These are phyloP conservation scores for Peronospora farinosa DNA, from an alignment of 352 stramenopile genomes.

Conservation along the genomic window DNA sequence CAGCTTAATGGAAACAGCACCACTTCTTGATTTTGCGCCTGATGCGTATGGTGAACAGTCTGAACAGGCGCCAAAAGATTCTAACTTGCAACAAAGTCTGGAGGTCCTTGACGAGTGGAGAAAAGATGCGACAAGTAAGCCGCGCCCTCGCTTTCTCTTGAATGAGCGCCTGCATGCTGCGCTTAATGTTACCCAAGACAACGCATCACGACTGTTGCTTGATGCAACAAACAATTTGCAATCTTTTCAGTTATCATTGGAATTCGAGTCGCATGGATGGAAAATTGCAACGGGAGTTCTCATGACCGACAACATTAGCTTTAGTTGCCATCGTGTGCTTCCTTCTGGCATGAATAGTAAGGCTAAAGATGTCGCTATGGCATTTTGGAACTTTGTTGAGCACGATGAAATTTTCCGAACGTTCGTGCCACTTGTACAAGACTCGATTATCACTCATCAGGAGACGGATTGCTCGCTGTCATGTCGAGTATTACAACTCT, in stretches of 20 bases:
- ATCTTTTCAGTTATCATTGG: conserved; percentile 29
- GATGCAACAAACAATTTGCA: conserved; percentile 6
- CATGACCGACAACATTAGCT: conserved; percentile 36
- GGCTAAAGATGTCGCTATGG: conserved; percentile 30
- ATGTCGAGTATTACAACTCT: conserved; percentile 38
- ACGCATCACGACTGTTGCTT: conserved; percentile 34
- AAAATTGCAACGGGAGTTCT: conserved; percentile 34
- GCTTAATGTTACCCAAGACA: conserved; percentile 26
- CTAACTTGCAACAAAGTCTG: conserved; percentile 5
- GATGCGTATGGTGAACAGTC: not conserved
- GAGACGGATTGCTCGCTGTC: conserved; percentile 23
- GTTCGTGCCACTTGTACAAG: conserved; percentile 48
- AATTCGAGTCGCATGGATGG: conserved; percentile 45
- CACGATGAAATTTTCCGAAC: conserved; percentile 57
- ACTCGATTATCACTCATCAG: conserved; percentile 35
- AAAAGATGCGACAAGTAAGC: conserved; percentile 5
- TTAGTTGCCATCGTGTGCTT: conserved; percentile 38
- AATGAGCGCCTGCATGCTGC: conserved; percentile 25
- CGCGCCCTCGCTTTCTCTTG: conserved; percentile 31
- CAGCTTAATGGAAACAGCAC: conserved; percentile 44
- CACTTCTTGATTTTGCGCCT: conserved; percentile 35
- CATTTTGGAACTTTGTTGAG: conserved; percentile 48
- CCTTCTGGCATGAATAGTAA: conserved; percentile 4
- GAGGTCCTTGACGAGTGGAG: conserved; percentile 29
- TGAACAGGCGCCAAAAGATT: not conserved